These are phyloP conservation scores for Fusarium sulawesiense DNA, from an alignment of 2,329 filamentous ascomycete genomes.

Conservation along the genomic window DNA sequence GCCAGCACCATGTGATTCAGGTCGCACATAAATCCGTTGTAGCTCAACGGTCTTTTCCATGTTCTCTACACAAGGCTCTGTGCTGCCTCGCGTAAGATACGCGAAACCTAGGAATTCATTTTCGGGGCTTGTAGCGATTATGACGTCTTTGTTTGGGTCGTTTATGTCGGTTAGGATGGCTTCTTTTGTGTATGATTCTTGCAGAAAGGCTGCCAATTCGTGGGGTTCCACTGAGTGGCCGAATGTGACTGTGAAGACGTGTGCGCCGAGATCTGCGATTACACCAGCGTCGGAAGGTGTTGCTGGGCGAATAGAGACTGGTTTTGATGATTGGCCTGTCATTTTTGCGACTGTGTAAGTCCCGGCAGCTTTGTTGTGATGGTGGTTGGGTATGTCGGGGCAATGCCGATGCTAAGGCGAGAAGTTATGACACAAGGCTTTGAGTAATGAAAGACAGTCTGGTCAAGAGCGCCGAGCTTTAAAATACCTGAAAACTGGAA, in stretches of 20 bases:
- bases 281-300: not conserved
- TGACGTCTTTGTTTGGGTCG: slow-evolving; percentile 43
- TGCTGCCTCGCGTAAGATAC: slow-evolving; percentile 52
- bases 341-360: not conserved
- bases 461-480: not conserved
- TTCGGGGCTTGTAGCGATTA: slow-evolving; percentile 37
- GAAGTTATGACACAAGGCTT: not conserved
- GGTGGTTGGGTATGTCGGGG: not conserved
- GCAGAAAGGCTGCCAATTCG: slow-evolving; percentile 54
- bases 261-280: slow-evolving; percentile 51
- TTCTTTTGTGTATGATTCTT: slow-evolving; percentile 52
- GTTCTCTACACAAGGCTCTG: slow-evolving; percentile 53
- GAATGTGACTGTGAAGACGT: slow-evolving; percentile 55
- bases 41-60: slow-evolving; percentile 52
- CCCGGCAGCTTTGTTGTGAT: not conserved
- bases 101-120: slow-evolving; percentile 54
- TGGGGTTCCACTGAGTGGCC: slow-evolving; percentile 54
- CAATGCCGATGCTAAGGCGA: not conserved
- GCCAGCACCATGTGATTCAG: slow-evolving; percentile 52
- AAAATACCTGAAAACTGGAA: not conserved
- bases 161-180: slow-evolving; percentile 45
- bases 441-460: not conserved
- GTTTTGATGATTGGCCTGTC: not conserved
- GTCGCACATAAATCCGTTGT: slow-evolving; percentile 57
- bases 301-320: slow-evolving; percentile 15